Percentiles rank a stretch among this genome's conserved stretches.
Conservation (phyloP, 768 basidiomycete species). For the Tulasnella sp. region DNA sequence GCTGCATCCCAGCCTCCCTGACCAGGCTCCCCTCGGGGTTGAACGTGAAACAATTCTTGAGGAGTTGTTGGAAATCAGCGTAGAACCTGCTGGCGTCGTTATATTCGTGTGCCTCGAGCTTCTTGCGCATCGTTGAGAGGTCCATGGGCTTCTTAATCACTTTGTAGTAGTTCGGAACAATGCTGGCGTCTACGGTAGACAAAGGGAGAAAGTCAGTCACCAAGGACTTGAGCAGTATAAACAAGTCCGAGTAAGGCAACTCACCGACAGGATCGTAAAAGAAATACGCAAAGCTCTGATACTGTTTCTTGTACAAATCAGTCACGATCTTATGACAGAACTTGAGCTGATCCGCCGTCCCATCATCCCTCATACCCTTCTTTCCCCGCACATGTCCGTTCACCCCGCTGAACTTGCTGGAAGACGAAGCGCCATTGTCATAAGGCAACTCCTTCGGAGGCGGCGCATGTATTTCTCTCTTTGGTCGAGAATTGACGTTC, state of each 20-base stretch:
- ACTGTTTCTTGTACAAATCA: conserved; percentile 71
- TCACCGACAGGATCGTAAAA: conserved; percentile 92
- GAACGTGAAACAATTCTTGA: conserved; percentile 85
- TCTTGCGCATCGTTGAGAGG: conserved; percentile 74
- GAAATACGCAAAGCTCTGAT: conserved; percentile 58
- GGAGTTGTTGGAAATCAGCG: conserved; percentile 89
- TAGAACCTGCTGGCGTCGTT: conserved; percentile 68
- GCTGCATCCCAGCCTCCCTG: conserved; percentile 70
- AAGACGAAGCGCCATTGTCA: conserved; percentile 53
- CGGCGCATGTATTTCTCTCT: conserved; percentile 95
- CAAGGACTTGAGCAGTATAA: conserved; percentile 2
- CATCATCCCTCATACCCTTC: conserved; percentile 41
- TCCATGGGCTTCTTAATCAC: conserved; percentile 96
- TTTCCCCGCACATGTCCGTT: conserved; percentile 14
- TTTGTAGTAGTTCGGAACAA: conserved; percentile 76
- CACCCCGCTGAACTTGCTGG: conserved; percentile 38
- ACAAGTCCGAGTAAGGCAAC: conserved; percentile 28
- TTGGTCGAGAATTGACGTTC: conserved; percentile 49
- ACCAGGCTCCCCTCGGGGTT: conserved; percentile 85
- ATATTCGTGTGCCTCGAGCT: conserved; percentile 72
- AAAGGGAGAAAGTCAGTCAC: conserved; percentile 24
- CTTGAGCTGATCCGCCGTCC: conserved; percentile 71
- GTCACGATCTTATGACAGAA: conserved; percentile 67
- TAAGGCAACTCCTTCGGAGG: conserved; percentile 86
- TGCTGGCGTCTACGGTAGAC: conserved; percentile 45